These are phyloP conservation scores for Boletus reticuloceps DNA, from an alignment of 768 basidiomycete species.

Conservation along the genomic window DNA sequence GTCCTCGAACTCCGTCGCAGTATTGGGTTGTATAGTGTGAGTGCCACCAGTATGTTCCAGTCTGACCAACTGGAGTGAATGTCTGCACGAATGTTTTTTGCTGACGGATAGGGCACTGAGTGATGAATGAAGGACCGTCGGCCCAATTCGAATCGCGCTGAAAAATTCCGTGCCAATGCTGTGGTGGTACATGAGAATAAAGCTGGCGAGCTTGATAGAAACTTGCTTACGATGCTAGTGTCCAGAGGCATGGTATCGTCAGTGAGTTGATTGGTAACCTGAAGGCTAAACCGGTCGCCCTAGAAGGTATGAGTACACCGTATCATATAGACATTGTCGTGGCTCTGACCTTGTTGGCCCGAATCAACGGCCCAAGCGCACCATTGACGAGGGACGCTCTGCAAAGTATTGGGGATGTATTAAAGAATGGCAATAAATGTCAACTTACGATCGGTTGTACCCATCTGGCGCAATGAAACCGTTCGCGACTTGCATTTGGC, in stretches of 20 bases:
- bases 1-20: constrained; percentile 41
- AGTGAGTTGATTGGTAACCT: constrained; percentile 39
- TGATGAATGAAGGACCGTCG: background rate
- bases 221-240: constrained; percentile 37
- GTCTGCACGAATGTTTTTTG: constrained; percentile 34
- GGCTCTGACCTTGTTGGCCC: background rate
- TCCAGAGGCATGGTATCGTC: constrained; percentile 34
- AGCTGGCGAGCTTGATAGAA: constrained; percentile 1
- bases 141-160: background rate
- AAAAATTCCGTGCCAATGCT: constrained; percentile 1
- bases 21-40: constrained; percentile 39
- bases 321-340: constrained; percentile 30
- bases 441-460: background rate
- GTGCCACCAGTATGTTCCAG: constrained; percentile 47
- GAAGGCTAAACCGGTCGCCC: constrained; percentile 39
- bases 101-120: constrained; percentile 18
- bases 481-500: constrained; percentile 36
- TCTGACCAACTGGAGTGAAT: constrained; percentile 32
- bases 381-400: background rate
- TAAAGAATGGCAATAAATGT: background rate
- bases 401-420: background rate
- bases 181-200: constrained; percentile 13
- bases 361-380: background rate
- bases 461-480: constrained; percentile 19
- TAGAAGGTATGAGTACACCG: constrained; percentile 19